Percentiles rank a stretch among this genome's conserved stretches.
Evolutionary conservation across 2,329 filamentous ascomycete species (phyloP).

Genomic region (Aspergillus texensis): DNA sequence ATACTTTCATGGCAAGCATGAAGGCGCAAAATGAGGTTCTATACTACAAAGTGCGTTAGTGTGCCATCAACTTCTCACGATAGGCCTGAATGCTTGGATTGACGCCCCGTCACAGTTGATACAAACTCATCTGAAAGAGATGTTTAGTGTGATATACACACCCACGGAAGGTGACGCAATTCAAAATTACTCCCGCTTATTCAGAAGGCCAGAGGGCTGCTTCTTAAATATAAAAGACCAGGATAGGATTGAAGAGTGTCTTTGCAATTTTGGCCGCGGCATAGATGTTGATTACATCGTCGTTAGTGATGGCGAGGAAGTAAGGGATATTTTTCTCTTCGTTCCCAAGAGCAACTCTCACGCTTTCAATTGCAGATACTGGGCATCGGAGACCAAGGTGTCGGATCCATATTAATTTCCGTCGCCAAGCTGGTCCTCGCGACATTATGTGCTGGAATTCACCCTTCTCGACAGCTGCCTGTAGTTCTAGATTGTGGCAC

Average conservation of each 20-base stretch:
- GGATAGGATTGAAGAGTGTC: constrained; percentile 65
- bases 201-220: constrained; percentile 77
- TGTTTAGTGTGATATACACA: constrained; percentile 90
- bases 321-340: constrained; percentile 13
- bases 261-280: constrained; percentile 67
- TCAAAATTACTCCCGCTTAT: constrained; percentile 77
- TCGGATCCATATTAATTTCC: constrained; percentile 81
- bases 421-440: constrained; percentile 81
- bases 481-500: constrained; percentile 87
- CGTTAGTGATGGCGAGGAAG: constrained; percentile 69
- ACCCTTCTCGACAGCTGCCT: constrained; percentile 75
- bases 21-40: constrained; percentile 84
- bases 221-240: constrained; percentile 74
- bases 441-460: constrained; percentile 83
- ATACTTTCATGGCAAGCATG: constrained; percentile 83
- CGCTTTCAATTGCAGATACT: constrained; percentile 62
- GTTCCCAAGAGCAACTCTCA: neutral
- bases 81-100: neutral
- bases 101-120: constrained; percentile 57
- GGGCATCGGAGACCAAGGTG: constrained; percentile 86
- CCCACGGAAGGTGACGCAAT: constrained; percentile 90
- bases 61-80: neutral
- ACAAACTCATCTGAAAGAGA: constrained; percentile 77
- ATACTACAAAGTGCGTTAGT: constrained; percentile 66
- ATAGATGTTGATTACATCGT: constrained; percentile 89